Conservation (phyloP, 2,329 filamentous ascomycete species). For the Beauveria brongniartii region DNA sequence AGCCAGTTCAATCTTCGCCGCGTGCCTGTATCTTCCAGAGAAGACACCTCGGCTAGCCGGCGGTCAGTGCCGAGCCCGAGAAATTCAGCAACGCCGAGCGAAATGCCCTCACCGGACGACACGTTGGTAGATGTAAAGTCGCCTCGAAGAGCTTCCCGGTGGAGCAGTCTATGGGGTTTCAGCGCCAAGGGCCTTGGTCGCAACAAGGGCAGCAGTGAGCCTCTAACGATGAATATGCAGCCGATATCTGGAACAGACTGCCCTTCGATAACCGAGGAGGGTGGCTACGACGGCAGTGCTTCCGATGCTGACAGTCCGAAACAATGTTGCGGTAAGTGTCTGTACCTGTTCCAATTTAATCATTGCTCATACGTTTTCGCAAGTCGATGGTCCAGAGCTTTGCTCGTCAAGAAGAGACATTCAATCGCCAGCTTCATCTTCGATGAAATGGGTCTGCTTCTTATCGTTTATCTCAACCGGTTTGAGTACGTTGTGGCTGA, state of each 20-base stretch:
- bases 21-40: neutral
- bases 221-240: neutral
- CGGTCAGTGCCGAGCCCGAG: neutral
- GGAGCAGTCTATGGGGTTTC: neutral
- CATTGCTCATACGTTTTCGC: neutral
- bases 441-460: slow-evolving; percentile 34
- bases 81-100: neutral
- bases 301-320: neutral
- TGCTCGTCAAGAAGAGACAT: slow-evolving; percentile 27
- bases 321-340: neutral
- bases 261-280: neutral
- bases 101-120: neutral
- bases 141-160: neutral
- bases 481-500: slow-evolving; percentile 58
- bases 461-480: slow-evolving; percentile 55
- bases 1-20: neutral
- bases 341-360: neutral
- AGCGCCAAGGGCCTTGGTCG: neutral
- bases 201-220: neutral
- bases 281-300: neutral
- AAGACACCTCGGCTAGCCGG: neutral
- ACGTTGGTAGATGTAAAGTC: neutral
- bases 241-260: neutral
- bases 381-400: slow-evolving; percentile 22
- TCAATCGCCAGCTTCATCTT: slow-evolving; percentile 18